phyloP scores from a whole-genome alignment of 2,329 filamentous ascomycete genomes.

The Penicillium verrucosum region DNA sequence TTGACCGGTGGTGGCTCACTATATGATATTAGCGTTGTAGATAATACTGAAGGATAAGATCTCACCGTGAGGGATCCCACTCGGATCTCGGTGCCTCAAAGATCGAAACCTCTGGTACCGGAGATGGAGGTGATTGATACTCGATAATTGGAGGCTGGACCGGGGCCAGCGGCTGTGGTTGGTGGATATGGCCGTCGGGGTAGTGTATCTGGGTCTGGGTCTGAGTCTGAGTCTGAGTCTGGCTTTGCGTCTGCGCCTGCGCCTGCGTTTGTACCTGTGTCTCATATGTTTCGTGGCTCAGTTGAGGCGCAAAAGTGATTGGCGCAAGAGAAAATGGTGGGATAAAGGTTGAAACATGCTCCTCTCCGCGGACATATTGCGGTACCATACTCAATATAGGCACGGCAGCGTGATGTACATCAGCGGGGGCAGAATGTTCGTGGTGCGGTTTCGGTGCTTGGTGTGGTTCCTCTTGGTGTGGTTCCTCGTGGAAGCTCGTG shows the following conservation, averaged over 20 bases:
- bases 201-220: conserved; percentile 1
- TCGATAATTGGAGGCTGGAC: conserved; percentile 41
- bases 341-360: conserved; percentile 38
- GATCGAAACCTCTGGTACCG: conserved; percentile 36
- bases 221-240: background rate
- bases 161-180: conserved; percentile 39
- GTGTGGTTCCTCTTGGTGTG: background rate
- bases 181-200: conserved; percentile 22
- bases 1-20: conserved; percentile 61
- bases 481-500: background rate
- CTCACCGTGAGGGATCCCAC: conserved; percentile 62
- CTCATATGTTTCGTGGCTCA: conserved; percentile 8
- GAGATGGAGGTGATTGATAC: conserved; percentile 35
- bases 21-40: conserved; percentile 21
- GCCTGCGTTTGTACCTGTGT: background rate
- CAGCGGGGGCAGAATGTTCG: background rate
- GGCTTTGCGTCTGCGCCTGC: background rate
- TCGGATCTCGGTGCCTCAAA: conserved; percentile 58
- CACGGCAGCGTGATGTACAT: background rate
- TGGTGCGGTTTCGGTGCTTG: conserved; percentile 1
- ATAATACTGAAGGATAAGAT: background rate
- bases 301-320: conserved; percentile 13
- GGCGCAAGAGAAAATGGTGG: conserved; percentile 17
- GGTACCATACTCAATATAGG: conserved; percentile 40
- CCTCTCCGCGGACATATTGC: conserved; percentile 46